Base-by-base conservation (phyloP, 2,329 filamentous ascomycete species). In the Emmonsiellopsis sp. region DNA sequence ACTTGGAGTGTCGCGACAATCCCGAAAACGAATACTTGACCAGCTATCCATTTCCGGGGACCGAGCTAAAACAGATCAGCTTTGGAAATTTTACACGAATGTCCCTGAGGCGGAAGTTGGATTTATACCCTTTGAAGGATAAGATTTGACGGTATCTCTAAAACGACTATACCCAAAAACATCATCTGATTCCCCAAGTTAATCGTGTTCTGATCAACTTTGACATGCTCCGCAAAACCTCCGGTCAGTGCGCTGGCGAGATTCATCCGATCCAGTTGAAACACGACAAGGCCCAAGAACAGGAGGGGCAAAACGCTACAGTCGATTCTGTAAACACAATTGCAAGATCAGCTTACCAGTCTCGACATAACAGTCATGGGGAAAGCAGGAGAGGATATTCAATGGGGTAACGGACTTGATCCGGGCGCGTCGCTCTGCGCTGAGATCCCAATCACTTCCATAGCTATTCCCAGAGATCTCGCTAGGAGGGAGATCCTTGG, bases 111-210 rank as follows among this genome's bases (percentile, higher is more conserved):
- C 13, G 43, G 36, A 31, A 49, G 21, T 27, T n/a, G 17, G 3
- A 27, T 33, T 9, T 31, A 32, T 53, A 62, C 61, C 49, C 51
- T 56, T 48, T 65, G 62, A 3, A 66, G 52, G 1, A 65, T 33
- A 56, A 79, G 68, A 56, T 79, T 80, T 14, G 71, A 77, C 0
- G 77, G 77, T 2, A 80, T 79, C 53, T 79, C 76, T 1, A 78
- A 60, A 2, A 77, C 58, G 2, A 79, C 73, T 7, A 76, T 76
- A 0, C 74, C 74, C 34, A 77, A 64, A 55, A 77, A 79, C 74
- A 79, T 76, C 7, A 79, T 61, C 56, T 79, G 76, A 53, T 79
- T 79, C 0, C 77, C 77, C 0, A 79, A 60, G 51, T 80, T 80
- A 55, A 79, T 71, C 0, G 72, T 77, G 21, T 71, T 68, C 55